A percentile compares a stretch with the other conserved stretches of the same genome.
phyloP scores from a whole-genome alignment of 192 early-diverging fungal species.

The Coemansia aciculifera region DNA sequence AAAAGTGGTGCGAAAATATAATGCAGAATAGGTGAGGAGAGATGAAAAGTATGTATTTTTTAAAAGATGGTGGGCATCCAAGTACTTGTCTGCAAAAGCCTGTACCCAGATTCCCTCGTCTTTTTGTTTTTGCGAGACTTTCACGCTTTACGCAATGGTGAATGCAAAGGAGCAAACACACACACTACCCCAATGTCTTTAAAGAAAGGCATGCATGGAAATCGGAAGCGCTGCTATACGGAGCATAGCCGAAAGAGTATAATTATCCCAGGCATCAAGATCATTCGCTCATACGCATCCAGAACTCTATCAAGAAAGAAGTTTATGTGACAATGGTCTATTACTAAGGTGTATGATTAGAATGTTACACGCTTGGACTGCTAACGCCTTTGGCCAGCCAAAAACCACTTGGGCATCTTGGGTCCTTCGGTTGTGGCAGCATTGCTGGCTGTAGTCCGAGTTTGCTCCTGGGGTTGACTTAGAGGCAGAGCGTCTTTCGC shows the following conservation, averaged over 20 bases:
- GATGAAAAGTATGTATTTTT: background rate
- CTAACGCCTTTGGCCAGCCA: constrained; percentile 37
- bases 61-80: no score
- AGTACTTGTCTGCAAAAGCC: no score
- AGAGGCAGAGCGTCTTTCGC: background rate
- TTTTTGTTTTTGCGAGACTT: background rate
- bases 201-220: background rate
- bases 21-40: background rate
- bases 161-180: no score
- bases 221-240: background rate
- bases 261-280: background rate
- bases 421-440: background rate
- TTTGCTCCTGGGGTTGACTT: background rate
- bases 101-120: no score
- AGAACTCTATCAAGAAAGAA: background rate
- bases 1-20: background rate
- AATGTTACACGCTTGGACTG: background rate
- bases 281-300: background rate
- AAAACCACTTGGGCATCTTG: constrained; percentile 50
- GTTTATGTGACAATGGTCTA: background rate
- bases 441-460: background rate
- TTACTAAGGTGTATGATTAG: background rate
- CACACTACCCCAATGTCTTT: no score
- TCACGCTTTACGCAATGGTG: no score
- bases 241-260: no score